Evolutionary conservation across 495 filamentous ascomycete species (phyloP), one percentile per base, ranked within the genome.

Genomic region (Penicillium odoratum): DNA sequence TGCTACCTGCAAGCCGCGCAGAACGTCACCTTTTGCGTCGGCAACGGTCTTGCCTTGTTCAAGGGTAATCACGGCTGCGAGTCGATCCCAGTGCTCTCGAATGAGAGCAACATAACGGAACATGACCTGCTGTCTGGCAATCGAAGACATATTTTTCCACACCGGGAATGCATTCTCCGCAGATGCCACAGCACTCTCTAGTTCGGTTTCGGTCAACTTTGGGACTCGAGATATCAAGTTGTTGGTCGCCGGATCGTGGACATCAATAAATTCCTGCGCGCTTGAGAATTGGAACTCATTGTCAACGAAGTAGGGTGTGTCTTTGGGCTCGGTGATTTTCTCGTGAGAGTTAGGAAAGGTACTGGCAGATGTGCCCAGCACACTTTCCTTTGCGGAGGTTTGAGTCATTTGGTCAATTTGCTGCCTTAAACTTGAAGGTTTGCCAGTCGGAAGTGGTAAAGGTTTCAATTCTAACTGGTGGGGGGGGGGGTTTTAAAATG

Each of bases 221-320:
- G 56, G 56, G 16, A 59, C 56, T 40, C 48, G 36, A 0, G 50
- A 53, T 10, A 54, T 50, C n/a, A 59, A 10, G 25, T 59, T 47
- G 25, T 59, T 59, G 25, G 56, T 59, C 11, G 56, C 56, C 7
- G 56, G 56, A 26, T 59, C 56, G 21, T 59, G 56, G 21, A 59
- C 50, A 38, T 59, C 51, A 15, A 59, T 59, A 33, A 56, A 49
- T 11, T 56, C 53, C 13, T 26, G 48, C 5, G 44, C 49, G 18
- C 28, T 26, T 18, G 53, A 56, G 25, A 48, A 38, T 18, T 33
- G 45, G 13, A 56, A 56, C 5, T 56, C 53, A 48, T 56, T 56
- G 31, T 56, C 45, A 25, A 56, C 45, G 26, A 56, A 56, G 43
- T 48, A 56, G 10, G 45, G 53, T 10, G 53, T 56, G 21, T 48